Base-by-base conservation (phyloP, 768 basidiomycete species). In the Boletales sp. region DNA sequence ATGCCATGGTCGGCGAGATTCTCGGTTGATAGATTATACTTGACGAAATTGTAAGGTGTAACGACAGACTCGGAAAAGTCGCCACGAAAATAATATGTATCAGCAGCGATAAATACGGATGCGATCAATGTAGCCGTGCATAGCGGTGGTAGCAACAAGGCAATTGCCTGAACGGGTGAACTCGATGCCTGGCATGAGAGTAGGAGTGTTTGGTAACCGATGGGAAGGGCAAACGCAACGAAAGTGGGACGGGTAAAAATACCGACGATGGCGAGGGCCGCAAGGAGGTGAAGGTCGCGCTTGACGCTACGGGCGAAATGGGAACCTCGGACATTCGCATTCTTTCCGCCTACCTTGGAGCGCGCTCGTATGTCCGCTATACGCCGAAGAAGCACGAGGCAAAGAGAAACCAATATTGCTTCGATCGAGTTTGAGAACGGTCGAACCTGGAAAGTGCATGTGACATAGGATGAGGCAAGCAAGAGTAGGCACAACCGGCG, bases 341-440 rank as follows among this genome's bases (percentile, higher is more conserved):
- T 44, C 50, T 56, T 40, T 36, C 29, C 29, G 37, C 30, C 41
- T 15, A 32, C 21, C 27, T 47, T 40, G 37, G 37, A 40, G 42
- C 12, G 40, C 2, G 39, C 18, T 24, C 21, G 29, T 38, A 19
- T 38, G 17, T 54, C 45, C 11, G 46, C 30, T 18, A 72, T 40
- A 18, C 53, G 58, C 19, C 48, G 55, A 38, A 69, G 50, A 15
- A 61, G 50, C 10, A 60, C 56, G 5, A 73, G 59, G 31, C 61
- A 69, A 12, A 68, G 50, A 12, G 66, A 58, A 4, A 74, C 42
- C 15, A 69, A 39, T 3, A 66, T 45, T 2, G 69, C 59, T 52
- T 74, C 73, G 3, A 71, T 49, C 4, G 71, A 65, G 41, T 72
- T 74, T 17, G 72, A 72, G 51, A 74, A 74, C 2, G 72, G 71